These are phyloP conservation scores for Hericium coralloides DNA, from an alignment of 768 basidiomycete genomes.

Conservation along the genomic window DNA sequence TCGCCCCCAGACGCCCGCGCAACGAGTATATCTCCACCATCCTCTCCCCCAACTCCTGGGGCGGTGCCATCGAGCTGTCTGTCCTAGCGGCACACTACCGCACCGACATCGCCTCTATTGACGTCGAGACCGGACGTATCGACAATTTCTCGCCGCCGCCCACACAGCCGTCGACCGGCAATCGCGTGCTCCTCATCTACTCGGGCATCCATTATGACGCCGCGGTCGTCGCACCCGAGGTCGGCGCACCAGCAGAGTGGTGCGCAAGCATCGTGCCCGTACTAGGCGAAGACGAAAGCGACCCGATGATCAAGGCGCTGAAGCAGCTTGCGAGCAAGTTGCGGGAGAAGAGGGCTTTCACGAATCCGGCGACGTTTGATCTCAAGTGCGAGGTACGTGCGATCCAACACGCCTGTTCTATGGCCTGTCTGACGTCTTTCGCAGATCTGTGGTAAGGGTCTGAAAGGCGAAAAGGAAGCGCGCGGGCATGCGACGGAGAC, in stretches of 20 bases:
- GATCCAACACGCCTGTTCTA: not conserved
- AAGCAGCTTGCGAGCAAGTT: conserved; percentile 64
- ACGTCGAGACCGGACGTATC: conserved; percentile 86
- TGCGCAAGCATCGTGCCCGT: conserved; percentile 72
- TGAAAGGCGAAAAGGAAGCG: conserved; percentile 94
- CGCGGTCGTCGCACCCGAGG: conserved; percentile 69
- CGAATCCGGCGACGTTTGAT: conserved; percentile 89
- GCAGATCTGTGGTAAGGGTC: conserved; percentile 73
- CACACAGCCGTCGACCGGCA: conserved; percentile 24
- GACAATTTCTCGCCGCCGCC: conserved; percentile 66
- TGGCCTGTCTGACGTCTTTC: conserved; percentile 4
- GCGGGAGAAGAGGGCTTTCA: conserved; percentile 73
- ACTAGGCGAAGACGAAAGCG: conserved; percentile 35
- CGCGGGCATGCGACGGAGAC: conserved; percentile 80
- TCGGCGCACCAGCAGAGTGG: conserved; percentile 74
- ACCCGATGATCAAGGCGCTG: conserved; percentile 55
- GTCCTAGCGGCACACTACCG: conserved; percentile 76
- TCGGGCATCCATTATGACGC: conserved; percentile 98
- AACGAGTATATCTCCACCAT: conserved; percentile 78
- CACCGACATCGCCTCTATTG: conserved; percentile 84
- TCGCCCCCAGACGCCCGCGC: conserved; percentile 37
- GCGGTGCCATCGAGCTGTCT: conserved; percentile 89
- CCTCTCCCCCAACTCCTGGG: conserved; percentile 75
- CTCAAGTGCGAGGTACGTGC: conserved; percentile 70
- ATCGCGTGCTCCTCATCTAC: conserved; percentile 67